Conservation (phyloP, 768 basidiomycete genomes). For the Pholiota molesta region DNA sequence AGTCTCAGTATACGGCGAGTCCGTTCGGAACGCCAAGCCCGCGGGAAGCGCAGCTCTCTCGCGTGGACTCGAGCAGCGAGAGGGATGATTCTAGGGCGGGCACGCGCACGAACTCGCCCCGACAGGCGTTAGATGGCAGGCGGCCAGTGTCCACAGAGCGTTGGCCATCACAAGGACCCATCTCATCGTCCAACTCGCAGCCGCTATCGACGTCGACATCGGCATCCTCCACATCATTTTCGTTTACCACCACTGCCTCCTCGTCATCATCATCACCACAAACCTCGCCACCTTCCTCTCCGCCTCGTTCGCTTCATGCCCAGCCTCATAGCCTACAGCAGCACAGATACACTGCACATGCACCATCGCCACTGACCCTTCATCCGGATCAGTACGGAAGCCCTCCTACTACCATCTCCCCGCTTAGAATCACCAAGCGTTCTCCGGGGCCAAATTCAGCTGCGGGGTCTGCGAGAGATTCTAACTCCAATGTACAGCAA, state of each 20-base stretch:
- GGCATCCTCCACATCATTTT: background rate
- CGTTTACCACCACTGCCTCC: background rate
- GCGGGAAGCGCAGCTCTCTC: background rate
- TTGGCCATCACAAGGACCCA: background rate
- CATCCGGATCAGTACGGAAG: background rate
- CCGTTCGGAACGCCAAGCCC: constrained; percentile 3
- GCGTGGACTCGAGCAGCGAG: background rate
- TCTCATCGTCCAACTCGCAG: background rate
- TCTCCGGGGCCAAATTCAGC: constrained; percentile 21
- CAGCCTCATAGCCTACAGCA: constrained; percentile 16
- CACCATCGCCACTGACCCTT: constrained; percentile 19
- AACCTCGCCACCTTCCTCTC: background rate
- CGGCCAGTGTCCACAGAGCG: background rate
- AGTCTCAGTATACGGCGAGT: background rate
- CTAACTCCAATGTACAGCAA: background rate
- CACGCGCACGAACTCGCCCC: background rate
- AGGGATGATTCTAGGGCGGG: background rate
- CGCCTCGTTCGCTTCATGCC: background rate
- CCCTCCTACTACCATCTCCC: constrained; percentile 16
- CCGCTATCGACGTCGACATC: background rate
- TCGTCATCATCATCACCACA: background rate
- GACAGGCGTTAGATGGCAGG: background rate
- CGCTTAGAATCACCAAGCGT: constrained; percentile 31
- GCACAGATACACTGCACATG: constrained; percentile 17
- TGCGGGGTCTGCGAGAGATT: background rate